These are phyloP conservation scores for Microthlaspi erraticum DNA, from an alignment of 345 rosid species.

Conservation along the genomic window DNA sequence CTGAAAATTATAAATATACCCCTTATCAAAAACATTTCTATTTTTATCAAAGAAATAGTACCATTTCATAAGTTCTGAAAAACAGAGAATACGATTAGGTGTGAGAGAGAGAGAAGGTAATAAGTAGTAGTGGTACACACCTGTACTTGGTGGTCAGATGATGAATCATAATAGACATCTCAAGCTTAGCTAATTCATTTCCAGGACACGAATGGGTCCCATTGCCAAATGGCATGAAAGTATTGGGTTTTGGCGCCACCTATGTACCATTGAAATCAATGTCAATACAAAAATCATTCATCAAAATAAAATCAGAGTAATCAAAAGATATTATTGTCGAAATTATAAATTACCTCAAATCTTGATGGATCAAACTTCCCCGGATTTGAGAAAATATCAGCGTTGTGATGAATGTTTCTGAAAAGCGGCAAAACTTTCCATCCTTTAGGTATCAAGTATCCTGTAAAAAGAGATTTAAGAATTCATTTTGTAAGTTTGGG, in stretches of 20 bases:
- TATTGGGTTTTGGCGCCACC: constrained; percentile 83
- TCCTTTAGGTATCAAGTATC: constrained; percentile 89
- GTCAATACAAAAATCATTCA: constrained; percentile 10
- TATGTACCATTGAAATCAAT: constrained; percentile 30
- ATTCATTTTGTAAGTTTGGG: background rate
- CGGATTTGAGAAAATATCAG: constrained; percentile 71
- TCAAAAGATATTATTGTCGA: background rate
- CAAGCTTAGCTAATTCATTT: constrained; percentile 82
- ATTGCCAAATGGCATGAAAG: constrained; percentile 90
- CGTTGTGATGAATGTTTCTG: constrained; percentile 85
- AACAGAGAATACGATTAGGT: background rate
- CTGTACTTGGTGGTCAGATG: constrained; percentile 91
- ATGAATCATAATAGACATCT: constrained; percentile 79
- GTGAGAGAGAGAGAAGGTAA: background rate
- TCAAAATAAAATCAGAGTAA: background rate
- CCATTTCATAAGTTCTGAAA: background rate
- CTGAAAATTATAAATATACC: constrained; percentile 41
- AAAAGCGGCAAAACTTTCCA: constrained; percentile 94
- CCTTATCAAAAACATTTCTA: constrained; percentile 24
- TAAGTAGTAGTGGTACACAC: constrained; percentile 48
- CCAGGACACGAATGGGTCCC: constrained; percentile 94
- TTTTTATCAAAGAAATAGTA: background rate
- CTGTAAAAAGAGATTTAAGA: constrained; percentile 41
- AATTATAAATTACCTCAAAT: constrained; percentile 65
- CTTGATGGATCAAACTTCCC: constrained; percentile 81